Conservation (phyloP, 371 early-diverging fungal genomes). For the Mortierella sp. region DNA sequence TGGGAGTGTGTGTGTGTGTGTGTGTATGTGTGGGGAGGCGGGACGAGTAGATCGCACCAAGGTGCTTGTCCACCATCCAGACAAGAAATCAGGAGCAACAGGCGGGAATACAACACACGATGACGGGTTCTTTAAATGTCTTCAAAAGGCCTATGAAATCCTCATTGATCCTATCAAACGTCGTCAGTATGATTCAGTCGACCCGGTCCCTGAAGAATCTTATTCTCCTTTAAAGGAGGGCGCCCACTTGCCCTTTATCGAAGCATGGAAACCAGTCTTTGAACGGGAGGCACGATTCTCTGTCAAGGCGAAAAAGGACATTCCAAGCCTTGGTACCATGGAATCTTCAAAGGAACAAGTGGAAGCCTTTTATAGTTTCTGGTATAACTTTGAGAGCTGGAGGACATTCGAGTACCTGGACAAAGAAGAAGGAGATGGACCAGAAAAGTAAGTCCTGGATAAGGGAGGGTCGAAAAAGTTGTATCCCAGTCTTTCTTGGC, state of each 20-base stretch:
- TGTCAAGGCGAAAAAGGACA: constrained; percentile 85
- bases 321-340: constrained; percentile 83
- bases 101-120: constrained; percentile 61
- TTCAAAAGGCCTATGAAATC: constrained; percentile 95
- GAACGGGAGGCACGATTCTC: constrained; percentile 83
- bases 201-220: constrained; percentile 74
- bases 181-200: constrained; percentile 97
- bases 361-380: constrained; percentile 96
- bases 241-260: constrained; percentile 83
- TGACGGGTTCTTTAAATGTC: constrained; percentile 97
- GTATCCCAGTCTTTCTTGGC: too few species aligned
- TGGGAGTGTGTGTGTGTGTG: too few species aligned
- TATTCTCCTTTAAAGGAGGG: constrained; percentile 76
- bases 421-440: constrained; percentile 92
- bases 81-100: constrained; percentile 79
- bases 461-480: too few species aligned
- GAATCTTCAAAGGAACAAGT: constrained; percentile 82
- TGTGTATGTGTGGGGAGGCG: too few species aligned
- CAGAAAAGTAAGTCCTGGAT: constrained; percentile 72
- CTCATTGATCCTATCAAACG: constrained; percentile 91
- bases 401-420: constrained; percentile 98
- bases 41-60: constrained; percentile 86
- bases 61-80: constrained; percentile 90
- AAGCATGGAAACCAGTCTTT: constrained; percentile 89
- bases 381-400: constrained; percentile 96